These are phyloP conservation scores for Psilocybe cyanescens DNA, from an alignment of 768 basidiomycete species.

Conservation along the genomic window DNA sequence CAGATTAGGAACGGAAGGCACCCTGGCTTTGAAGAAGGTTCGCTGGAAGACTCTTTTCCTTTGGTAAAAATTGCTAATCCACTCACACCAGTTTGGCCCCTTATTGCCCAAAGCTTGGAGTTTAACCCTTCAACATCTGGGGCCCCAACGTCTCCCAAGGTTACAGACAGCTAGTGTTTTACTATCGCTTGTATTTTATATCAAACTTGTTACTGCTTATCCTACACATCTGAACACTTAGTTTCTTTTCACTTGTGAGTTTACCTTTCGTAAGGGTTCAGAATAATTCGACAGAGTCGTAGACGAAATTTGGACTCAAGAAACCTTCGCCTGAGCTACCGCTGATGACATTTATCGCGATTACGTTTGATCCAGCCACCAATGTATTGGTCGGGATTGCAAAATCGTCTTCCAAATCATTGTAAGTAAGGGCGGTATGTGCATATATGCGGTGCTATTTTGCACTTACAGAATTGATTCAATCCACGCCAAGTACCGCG, in stretches of 20 bases:
- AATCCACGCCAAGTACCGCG: slow-evolving; percentile 55
- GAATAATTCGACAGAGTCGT: slow-evolving; percentile 45
- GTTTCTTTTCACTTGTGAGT: neutral
- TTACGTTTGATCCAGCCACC: slow-evolving; percentile 45
- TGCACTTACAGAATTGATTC: slow-evolving; percentile 45
- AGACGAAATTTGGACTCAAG: slow-evolving; percentile 51
- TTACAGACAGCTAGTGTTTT: neutral
- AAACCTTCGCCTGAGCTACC: slow-evolving; percentile 47
- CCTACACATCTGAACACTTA: neutral
- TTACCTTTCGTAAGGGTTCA: slow-evolving; percentile 12
- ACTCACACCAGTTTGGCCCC: slow-evolving; percentile 59
- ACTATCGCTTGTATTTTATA: neutral
- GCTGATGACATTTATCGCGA: slow-evolving; percentile 45
- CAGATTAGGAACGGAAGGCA: slow-evolving; percentile 85
- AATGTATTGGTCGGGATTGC: slow-evolving; percentile 45
- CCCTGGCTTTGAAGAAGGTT: slow-evolving; percentile 88
- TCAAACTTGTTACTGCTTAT: too few species aligned
- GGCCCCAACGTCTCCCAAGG: slow-evolving; percentile 16
- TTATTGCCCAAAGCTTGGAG: slow-evolving; percentile 65
- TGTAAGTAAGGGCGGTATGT: neutral
- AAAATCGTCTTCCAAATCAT: slow-evolving; percentile 36
- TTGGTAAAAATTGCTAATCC: neutral
- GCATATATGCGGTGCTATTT: neutral
- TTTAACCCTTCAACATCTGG: slow-evolving; percentile 46
- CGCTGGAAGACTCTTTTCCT: neutral